These are phyloP conservation scores for Microcyclospora tardicrescens DNA, from an alignment of 2,329 filamentous ascomycete species.

Conservation along the genomic window DNA sequence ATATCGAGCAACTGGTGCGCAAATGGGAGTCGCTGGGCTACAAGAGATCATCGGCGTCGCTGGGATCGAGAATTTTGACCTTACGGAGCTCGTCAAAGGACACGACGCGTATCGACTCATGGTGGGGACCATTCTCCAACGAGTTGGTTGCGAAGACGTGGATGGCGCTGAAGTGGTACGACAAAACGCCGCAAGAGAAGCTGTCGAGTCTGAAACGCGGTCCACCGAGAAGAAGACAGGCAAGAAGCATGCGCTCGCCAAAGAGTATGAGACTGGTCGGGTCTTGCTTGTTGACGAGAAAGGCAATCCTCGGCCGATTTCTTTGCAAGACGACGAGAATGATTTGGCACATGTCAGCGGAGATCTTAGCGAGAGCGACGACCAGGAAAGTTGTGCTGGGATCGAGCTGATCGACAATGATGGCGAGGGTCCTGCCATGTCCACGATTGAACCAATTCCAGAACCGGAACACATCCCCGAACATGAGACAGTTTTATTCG, in stretches of 20 bases:
- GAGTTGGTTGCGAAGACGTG: slow-evolving; percentile 41
- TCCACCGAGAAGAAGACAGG: slow-evolving; percentile 27
- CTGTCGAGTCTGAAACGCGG: slow-evolving; percentile 24
- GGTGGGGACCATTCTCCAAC: slow-evolving; percentile 37
- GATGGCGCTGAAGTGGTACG: slow-evolving; percentile 31
- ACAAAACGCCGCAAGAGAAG: slow-evolving; percentile 3
- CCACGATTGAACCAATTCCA: no score
- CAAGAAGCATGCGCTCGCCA: slow-evolving; percentile 21
- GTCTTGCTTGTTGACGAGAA: no score
- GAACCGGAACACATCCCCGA: no score
- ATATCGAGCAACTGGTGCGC: slow-evolving; percentile 71
- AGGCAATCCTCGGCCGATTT: no score
- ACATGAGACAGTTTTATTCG: no score
- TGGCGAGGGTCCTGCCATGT: no score
- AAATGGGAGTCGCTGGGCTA: slow-evolving; percentile 71
- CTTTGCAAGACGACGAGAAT: no score
- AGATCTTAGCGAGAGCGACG: no score
- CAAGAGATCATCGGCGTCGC: slow-evolving; percentile 57
- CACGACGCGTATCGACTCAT: slow-evolving; percentile 39
- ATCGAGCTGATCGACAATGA: no score
- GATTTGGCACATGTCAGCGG: no score
- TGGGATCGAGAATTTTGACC: slow-evolving; percentile 48
- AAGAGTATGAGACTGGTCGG: slow-evolving; percentile 14
- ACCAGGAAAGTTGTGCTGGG: no score
- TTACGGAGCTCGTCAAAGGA: slow-evolving; percentile 37